Percentiles rank a stretch among this genome's conserved stretches.
Evolutionary conservation across 345 rosid genomes (phyloP).

Genomic region (Eucalyptus curtisii): DNA sequence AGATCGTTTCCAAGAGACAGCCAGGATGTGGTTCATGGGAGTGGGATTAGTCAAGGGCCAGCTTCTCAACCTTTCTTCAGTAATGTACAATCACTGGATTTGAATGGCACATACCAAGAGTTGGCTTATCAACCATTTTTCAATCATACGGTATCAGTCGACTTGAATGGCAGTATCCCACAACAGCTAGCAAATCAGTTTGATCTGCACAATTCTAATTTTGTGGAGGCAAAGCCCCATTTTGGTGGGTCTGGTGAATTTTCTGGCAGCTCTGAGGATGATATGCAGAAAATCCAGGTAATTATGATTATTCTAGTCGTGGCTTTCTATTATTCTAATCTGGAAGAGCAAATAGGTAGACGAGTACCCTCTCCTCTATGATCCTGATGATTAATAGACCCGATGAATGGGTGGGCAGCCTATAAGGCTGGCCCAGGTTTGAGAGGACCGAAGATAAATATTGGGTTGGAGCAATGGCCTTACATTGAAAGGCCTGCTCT

Average conservation of each 20-base stretch:
- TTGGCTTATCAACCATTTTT: conserved; percentile 1
- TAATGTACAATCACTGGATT: conserved; percentile 27
- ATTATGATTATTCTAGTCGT: background rate
- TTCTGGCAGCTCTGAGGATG: conserved; percentile 43
- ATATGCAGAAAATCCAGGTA: conserved; percentile 75
- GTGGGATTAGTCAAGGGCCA: conserved; percentile 30
- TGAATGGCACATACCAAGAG: conserved; percentile 38
- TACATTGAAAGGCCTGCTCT: background rate
- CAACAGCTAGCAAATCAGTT: conserved; percentile 32
- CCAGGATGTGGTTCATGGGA: conserved; percentile 18
- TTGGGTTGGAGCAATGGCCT: background rate
- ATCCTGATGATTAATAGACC: background rate
- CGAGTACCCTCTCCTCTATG: background rate
- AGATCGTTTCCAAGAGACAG: conserved; percentile 42
- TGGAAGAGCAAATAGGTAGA: background rate
- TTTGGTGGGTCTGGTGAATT: conserved; percentile 17
- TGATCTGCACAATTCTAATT: conserved; percentile 4
- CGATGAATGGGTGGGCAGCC: background rate
- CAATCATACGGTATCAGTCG: conserved; percentile 25
- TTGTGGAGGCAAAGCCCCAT: conserved; percentile 21
- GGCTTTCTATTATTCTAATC: background rate
- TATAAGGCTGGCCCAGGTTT: background rate
- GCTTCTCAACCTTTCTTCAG: background rate
- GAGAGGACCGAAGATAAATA: background rate
- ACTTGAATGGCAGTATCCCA: conserved; percentile 48